Evolutionary conservation across 768 basidiomycete genomes (phyloP).

Genomic region (Fibroporia radiculosa): DNA sequence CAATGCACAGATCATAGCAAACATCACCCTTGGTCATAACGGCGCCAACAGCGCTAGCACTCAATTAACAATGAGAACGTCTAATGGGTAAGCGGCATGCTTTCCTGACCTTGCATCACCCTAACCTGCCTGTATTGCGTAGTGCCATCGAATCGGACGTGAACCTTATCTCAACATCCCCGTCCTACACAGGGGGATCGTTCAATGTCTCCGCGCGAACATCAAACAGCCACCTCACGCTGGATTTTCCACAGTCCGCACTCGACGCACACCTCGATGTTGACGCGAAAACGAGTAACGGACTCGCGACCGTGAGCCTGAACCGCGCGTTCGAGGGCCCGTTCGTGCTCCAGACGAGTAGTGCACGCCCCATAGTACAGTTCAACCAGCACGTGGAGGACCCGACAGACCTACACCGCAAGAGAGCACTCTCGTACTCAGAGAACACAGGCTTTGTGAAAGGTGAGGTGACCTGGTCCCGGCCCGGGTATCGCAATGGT

Average conservation of each 20-base stretch:
- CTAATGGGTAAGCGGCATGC: slow-evolving; percentile 34
- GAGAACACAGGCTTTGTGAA: not conserved
- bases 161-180: slow-evolving; percentile 10
- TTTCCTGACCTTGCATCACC: not conserved
- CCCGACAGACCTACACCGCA: slow-evolving; percentile 14
- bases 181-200: slow-evolving; percentile 15
- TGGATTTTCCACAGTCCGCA: slow-evolving; percentile 27
- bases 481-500: not conserved
- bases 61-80: slow-evolving; percentile 27
- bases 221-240: slow-evolving; percentile 23
- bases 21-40: slow-evolving; percentile 31
- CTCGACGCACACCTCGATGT: slow-evolving; percentile 26
- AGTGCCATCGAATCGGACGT: slow-evolving; percentile 16
- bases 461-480: slow-evolving; percentile 13
- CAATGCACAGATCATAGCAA: slow-evolving; percentile 33
- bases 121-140: not conserved
- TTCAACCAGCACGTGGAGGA: slow-evolving; percentile 8
- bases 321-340: slow-evolving; percentile 32
- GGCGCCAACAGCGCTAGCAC: slow-evolving; percentile 17
- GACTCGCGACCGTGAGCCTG: slow-evolving; percentile 25
- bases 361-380: slow-evolving; percentile 1
- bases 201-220: slow-evolving; percentile 29
- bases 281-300: slow-evolving; percentile 26
- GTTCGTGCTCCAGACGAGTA: slow-evolving; percentile 21
- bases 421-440: not conserved